These are phyloP conservation scores for Colletotrichum sp. DNA, from an alignment of 2,329 filamentous ascomycete species.

Conservation along the genomic window DNA sequence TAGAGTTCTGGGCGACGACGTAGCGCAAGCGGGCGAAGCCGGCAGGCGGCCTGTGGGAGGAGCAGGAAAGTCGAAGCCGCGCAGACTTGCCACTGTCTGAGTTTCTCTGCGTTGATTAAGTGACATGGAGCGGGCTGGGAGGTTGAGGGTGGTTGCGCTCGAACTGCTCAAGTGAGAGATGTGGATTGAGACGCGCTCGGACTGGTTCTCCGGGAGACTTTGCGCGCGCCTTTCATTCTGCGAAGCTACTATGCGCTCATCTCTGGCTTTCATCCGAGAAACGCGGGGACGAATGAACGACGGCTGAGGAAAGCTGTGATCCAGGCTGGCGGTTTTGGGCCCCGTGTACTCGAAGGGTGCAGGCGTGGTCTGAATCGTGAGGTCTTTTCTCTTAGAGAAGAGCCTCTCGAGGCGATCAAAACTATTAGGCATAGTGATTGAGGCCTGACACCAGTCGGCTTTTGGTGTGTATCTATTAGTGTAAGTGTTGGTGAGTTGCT, in stretches of 20 bases:
- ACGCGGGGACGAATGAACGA: slow-evolving; percentile 63
- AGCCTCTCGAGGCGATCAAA: slow-evolving; percentile 49
- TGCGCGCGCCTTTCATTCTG: slow-evolving; percentile 9
- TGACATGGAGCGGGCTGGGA: slow-evolving; percentile 14
- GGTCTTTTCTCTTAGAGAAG: slow-evolving; percentile 50
- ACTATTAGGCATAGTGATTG: slow-evolving; percentile 15
- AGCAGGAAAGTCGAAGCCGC: slow-evolving; percentile 42
- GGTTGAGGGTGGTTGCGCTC: slow-evolving; percentile 2
- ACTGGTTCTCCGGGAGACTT: slow-evolving; percentile 20
- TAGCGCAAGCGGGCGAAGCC: slow-evolving; percentile 1
- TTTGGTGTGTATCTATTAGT: not conserved
- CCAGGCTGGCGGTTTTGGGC: slow-evolving; percentile 26
- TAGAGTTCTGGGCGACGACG: slow-evolving; percentile 3
- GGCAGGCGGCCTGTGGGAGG: slow-evolving; percentile 32
- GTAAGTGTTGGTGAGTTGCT: not conserved
- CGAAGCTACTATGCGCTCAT: slow-evolving; percentile 38
- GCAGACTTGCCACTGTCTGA: slow-evolving; percentile 29
- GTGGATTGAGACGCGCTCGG: slow-evolving; percentile 22
- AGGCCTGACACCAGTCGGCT: not conserved
- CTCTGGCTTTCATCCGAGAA: slow-evolving; percentile 61
- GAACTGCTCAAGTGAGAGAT: slow-evolving; percentile 11
- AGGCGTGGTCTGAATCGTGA: not conserved
- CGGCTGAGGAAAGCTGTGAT: slow-evolving; percentile 52
- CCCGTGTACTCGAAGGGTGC: not conserved
- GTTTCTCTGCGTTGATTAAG: slow-evolving; percentile 1